A percentile compares a stretch with the other conserved stretches of the same genome.
Evolutionary conservation across 176 grass and related monocot genomes (phyloP).

Genomic region (Zoysia pacifica): DNA sequence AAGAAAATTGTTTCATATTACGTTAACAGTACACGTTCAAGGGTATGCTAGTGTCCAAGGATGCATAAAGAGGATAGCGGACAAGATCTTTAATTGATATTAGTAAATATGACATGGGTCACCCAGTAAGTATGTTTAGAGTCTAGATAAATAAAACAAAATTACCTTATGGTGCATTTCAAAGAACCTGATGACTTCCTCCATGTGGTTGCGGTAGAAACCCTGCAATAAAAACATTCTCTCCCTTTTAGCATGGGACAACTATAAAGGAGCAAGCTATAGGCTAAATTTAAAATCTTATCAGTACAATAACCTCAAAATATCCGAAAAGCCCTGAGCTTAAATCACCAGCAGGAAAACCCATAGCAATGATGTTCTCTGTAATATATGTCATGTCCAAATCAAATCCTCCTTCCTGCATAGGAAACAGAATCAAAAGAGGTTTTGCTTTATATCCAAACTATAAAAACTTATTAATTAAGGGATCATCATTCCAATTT

Average conservation of each 20-base stretch:
- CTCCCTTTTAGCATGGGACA: conserved; percentile 11
- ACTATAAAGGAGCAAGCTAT: conserved; percentile 3
- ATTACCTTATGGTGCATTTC: conserved; percentile 97
- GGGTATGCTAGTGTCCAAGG: neutral
- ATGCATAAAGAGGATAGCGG: conserved; percentile 12
- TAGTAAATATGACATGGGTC: neutral
- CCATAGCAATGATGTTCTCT: conserved; percentile 99
- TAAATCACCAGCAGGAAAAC: conserved; percentile 97
- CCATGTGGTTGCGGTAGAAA: conserved; percentile 99
- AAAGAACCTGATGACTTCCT: conserved; percentile 99
- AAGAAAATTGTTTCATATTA: neutral
- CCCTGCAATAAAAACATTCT: conserved; percentile 58
- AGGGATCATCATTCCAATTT: conserved; percentile 1
- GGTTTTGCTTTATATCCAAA: conserved; percentile 2
- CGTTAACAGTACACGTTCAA: neutral
- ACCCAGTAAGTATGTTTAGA: conserved; percentile 29
- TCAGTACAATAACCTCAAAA: conserved; percentile 76
- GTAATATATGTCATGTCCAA: conserved; percentile 99
- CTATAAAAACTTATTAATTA: conserved; percentile 11
- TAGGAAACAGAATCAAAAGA: conserved; percentile 42
- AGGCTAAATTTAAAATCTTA: conserved; percentile 21
- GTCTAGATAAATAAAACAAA: neutral
- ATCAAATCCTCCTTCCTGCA: conserved; percentile 99
- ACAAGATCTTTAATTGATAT: neutral
- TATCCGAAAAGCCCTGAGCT: conserved; percentile 99